Conservation (phyloP, 169 alveolate genomes). For the Theileria equi region DNA sequence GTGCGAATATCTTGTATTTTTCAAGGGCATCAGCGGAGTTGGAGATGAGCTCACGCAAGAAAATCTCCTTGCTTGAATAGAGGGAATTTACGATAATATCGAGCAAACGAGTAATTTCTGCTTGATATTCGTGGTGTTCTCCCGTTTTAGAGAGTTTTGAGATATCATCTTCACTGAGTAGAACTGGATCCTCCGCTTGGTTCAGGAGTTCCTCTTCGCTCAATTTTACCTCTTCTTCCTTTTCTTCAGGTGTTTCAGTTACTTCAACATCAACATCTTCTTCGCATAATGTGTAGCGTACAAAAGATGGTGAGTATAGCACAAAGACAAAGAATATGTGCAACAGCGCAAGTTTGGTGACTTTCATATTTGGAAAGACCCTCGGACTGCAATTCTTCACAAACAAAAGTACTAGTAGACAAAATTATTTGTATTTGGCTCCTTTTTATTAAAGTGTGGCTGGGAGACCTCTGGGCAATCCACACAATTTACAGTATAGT, state of each 20-base stretch:
- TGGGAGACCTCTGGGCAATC: no score
- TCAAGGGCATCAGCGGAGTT: constrained; percentile 99
- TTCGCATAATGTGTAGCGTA: no score
- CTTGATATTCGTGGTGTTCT: constrained; percentile 85
- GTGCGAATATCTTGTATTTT: constrained; percentile 83
- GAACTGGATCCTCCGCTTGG: constrained; percentile 32
- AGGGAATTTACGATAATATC: constrained; percentile 98
- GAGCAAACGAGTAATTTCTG: constrained; percentile 97
- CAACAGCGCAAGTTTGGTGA: no score
- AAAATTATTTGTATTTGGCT: no score
- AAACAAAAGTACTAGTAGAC: no score
- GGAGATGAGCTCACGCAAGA: constrained; percentile 95
- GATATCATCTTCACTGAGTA: constrained; percentile 46
- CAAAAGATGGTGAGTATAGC: no score
- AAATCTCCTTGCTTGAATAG: constrained; percentile 97
- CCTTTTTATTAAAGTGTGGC: no score
- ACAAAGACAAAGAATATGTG: no score
- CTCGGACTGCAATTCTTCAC: no score
- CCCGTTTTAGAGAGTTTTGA: constrained; percentile 43
- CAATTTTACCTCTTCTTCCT: neutral
- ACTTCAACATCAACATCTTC: constrained; percentile 8
- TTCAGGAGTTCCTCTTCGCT: constrained; percentile 37
- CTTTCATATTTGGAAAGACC: no score
- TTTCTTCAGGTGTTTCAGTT: neutral
- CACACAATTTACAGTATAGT: no score